Evolutionary conservation across 1,284 basidiomycete genomes (phyloP).

Genomic region (Coniferiporia sulphurascens): DNA sequence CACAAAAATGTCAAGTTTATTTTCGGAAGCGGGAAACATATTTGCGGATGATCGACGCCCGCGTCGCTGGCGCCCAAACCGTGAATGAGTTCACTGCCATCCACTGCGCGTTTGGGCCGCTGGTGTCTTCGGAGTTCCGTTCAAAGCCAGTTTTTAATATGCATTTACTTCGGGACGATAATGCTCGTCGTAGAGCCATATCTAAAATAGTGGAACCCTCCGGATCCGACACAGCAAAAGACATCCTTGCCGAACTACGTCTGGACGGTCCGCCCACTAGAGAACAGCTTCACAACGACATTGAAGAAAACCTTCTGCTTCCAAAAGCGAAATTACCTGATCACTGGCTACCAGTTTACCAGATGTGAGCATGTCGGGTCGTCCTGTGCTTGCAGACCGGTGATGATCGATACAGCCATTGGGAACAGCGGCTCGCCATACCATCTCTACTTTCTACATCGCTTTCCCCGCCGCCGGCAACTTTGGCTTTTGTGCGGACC

Average conservation of each 20-base stretch:
- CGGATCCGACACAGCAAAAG: constrained; percentile 33
- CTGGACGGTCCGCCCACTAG: constrained; percentile 52
- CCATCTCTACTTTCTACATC: constrained; percentile 57
- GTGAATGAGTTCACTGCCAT: background rate
- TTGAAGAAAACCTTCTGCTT: constrained; percentile 65
- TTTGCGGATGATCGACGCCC: constrained; percentile 18
- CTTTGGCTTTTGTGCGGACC: constrained; percentile 67
- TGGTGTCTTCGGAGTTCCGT: background rate
- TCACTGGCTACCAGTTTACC: constrained; percentile 71
- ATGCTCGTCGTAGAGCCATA: constrained; percentile 22
- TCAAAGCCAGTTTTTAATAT: background rate
- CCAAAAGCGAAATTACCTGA: constrained; percentile 57
- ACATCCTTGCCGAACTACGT: constrained; percentile 47
- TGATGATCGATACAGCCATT: constrained; percentile 47
- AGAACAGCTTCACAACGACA: constrained; percentile 55
- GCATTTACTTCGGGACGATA: background rate
- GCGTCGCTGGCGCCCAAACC: background rate
- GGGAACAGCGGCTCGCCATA: constrained; percentile 57
- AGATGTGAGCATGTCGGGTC: constrained; percentile 49
- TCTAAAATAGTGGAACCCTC: constrained; percentile 47
- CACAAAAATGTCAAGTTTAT: no score
- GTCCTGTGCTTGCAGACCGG: background rate
- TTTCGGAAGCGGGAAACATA: constrained; percentile 22
- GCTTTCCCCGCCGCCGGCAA: constrained; percentile 75
- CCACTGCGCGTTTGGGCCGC: background rate